Percentiles rank a stretch among this genome's conserved stretches.
Evolutionary conservation across 257 asterid species (phyloP).

Genomic region (Solanum sitiens): DNA sequence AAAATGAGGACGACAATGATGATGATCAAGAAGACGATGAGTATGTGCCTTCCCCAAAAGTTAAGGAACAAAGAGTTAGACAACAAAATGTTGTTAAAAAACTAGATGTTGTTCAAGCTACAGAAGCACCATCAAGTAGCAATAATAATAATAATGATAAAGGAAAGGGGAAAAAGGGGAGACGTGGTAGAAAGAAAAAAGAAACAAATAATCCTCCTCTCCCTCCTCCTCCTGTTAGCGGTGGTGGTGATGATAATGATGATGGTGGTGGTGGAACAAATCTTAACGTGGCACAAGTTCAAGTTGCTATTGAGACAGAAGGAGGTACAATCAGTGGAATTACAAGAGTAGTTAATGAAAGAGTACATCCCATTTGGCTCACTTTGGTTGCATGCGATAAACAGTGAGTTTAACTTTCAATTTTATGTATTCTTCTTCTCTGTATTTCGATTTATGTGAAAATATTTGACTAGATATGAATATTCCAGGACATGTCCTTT

Average conservation of each 20-base stretch:
- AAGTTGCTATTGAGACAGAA: neutral
- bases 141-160: neutral
- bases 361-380: constrained; percentile 8
- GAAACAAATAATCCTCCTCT: neutral
- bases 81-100: neutral
- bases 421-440: neutral
- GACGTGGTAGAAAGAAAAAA: neutral
- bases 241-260: neutral
- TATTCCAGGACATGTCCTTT: neutral
- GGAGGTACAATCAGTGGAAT: neutral
- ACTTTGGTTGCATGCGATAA: constrained; percentile 10
- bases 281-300: neutral
- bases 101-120: neutral
- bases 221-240: neutral
- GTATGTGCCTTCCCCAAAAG: neutral
- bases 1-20: neutral
- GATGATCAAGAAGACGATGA: neutral
- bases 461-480: neutral
- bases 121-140: neutral
- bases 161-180: neutral
- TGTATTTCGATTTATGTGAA: neutral
- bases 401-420: constrained; percentile 2
- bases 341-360: neutral
- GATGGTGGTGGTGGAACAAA: neutral
- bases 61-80: neutral